Percentiles rank a stretch among this genome's conserved stretches.
Evolutionary conservation across 495 filamentous ascomycete genomes (phyloP).

Genomic region (Pseudomonodictys pantanalensis): DNA sequence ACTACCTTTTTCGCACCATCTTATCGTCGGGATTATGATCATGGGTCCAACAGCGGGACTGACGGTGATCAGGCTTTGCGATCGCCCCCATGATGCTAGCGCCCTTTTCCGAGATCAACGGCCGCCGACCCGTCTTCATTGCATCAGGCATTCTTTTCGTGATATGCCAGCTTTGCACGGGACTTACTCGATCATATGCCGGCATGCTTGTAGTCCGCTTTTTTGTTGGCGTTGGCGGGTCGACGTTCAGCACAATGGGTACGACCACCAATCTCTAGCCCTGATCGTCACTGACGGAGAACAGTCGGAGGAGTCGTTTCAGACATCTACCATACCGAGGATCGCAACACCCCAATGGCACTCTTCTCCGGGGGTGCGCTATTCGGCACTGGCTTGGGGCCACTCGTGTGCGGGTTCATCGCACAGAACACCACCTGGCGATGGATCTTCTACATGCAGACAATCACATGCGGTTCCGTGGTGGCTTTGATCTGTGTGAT

Average conservation of each 20-base stretch:
- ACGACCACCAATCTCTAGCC: not conserved
- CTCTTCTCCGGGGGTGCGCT: conserved; percentile 74
- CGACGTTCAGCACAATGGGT: conserved; percentile 80
- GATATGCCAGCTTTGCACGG: conserved; percentile 70
- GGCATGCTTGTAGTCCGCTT: conserved; percentile 78
- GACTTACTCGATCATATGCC: conserved; percentile 64
- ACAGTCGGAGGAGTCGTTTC: conserved; percentile 80
- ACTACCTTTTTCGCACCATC: not conserved
- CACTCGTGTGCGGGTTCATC: conserved; percentile 69
- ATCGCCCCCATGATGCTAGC: conserved; percentile 87
- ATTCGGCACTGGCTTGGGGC: conserved; percentile 78
- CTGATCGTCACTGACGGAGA: not conserved
- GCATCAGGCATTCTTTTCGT: conserved; percentile 67
- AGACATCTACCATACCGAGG: conserved; percentile 78
- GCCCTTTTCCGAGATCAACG: conserved; percentile 83
- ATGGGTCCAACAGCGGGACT: not conserved
- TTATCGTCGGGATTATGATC: not conserved
- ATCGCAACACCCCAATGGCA: conserved; percentile 87
- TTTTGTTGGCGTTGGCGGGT: conserved; percentile 69
- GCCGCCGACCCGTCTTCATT: conserved; percentile 77
- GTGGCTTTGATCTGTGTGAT: conserved; percentile 55
- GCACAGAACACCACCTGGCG: conserved; percentile 68
- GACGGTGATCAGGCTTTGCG: conserved; percentile 60
- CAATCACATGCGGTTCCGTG: conserved; percentile 63
- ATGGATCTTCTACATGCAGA: conserved; percentile 89